Percentiles rank a stretch among this genome's conserved stretches.
Conservation (phyloP, 2,329 filamentous ascomycete genomes). For the Metarhizium brunneum region DNA sequence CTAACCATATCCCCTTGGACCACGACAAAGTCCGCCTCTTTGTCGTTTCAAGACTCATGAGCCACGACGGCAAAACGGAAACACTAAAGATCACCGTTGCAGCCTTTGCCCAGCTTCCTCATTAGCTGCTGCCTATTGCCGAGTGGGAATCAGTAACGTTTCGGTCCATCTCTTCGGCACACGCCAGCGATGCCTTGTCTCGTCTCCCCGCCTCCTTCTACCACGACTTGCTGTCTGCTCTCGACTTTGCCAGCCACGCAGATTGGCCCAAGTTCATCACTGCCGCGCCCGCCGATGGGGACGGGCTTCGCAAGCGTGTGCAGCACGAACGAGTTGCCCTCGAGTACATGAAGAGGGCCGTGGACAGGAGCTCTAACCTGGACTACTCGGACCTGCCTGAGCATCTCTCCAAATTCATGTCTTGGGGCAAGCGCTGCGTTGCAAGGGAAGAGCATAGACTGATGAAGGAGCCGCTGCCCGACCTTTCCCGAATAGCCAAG, state of each 20-base stretch:
- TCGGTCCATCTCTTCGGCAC: slow-evolving; percentile 5
- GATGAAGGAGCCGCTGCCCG: too few relatives aligned
- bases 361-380: too few relatives aligned
- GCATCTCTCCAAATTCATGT: too few relatives aligned
- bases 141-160: slow-evolving; percentile 14
- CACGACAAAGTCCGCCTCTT: slow-evolving; percentile 10
- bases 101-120: slow-evolving; percentile 8
- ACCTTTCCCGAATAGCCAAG: too few relatives aligned
- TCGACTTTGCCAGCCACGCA: slow-evolving; percentile 3
- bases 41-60: slow-evolving; percentile 15
- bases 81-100: slow-evolving; percentile 16
- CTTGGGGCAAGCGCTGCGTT: too few relatives aligned
- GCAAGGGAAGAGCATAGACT: too few relatives aligned
- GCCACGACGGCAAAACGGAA: slow-evolving; percentile 16
- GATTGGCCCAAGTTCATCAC: too few relatives aligned
- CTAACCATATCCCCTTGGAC: slow-evolving; percentile 16
- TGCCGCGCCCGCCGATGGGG: too few relatives aligned
- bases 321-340: too few relatives aligned
- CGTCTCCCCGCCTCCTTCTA: slow-evolving; percentile 14
- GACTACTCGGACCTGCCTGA: too few relatives aligned
- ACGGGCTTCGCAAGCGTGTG: too few relatives aligned
- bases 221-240: slow-evolving; percentile 15
- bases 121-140: slow-evolving; percentile 9
- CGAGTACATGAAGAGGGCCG: too few relatives aligned
- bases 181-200: slow-evolving; percentile 5